Percentiles rank a stretch among this genome's conserved stretches.
phyloP scores from a whole-genome alignment of 169 alveolate species.

The Eimeria acervulina region DNA sequence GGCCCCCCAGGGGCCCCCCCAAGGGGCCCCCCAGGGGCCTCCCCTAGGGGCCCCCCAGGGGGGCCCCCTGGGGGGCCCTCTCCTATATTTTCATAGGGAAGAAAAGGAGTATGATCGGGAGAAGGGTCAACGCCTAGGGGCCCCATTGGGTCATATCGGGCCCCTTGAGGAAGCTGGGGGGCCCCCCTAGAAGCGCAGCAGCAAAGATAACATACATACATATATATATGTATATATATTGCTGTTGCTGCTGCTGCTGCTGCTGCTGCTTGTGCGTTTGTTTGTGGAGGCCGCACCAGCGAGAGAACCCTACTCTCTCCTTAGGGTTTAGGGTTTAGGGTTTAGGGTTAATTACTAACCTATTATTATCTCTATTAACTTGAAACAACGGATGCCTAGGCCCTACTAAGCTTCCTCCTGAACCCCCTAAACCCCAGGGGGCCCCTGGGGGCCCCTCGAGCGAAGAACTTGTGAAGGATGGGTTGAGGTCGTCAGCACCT shows the following conservation, averaged over 20 bases:
- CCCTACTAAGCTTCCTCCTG: background rate
- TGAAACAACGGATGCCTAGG: background rate
- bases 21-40: background rate
- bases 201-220: background rate
- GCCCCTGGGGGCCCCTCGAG: conserved; percentile 4
- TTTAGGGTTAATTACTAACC: background rate
- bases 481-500: conserved; percentile 28
- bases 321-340: background rate
- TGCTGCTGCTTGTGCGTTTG: background rate
- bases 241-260: background rate
- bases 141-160: conserved; percentile 39
- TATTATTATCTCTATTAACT: background rate
- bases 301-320: background rate
- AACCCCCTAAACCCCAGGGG: conserved; percentile 11
- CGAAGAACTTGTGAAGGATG: background rate
- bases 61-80: background rate
- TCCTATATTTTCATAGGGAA: background rate
- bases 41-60: background rate
- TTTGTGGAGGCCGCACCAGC: background rate
- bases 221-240: too few relatives aligned
- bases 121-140: conserved; percentile 37
- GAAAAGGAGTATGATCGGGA: conserved; percentile 24
- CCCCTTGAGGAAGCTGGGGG: conserved; percentile 38
- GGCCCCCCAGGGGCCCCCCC: too few relatives aligned
- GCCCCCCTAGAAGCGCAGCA: background rate